Evolutionary conservation across 73 alveolate genomes (phyloP).

Genomic region (Paramecium octaurelia): DNA sequence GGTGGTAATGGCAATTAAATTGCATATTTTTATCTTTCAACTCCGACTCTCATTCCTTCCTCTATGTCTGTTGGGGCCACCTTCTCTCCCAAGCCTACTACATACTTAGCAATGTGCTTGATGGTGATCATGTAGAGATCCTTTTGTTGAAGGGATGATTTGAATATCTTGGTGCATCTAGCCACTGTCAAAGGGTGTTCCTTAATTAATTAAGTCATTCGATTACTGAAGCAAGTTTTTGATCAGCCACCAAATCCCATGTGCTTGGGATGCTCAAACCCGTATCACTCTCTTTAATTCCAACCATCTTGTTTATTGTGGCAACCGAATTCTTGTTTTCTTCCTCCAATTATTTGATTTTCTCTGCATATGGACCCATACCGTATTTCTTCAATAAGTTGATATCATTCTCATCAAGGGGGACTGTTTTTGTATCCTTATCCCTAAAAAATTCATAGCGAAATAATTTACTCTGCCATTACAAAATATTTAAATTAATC

Average conservation of each 20-base stretch:
- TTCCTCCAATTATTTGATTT: constrained; percentile 80
- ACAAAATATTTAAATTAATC: background rate
- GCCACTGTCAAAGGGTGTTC: constrained; percentile 56
- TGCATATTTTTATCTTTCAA: constrained; percentile 88
- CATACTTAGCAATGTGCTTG: constrained; percentile 97
- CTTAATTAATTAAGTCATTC: background rate
- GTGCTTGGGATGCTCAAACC: constrained; percentile 92
- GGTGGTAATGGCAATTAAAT: constrained; percentile 99
- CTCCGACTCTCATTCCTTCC: constrained; percentile 99
- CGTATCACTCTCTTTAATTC: constrained; percentile 93
- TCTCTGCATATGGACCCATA: constrained; percentile 94
- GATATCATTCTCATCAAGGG: constrained; percentile 89
- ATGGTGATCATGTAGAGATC: constrained; percentile 95
- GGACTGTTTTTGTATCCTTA: constrained; percentile 24
- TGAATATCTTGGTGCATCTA: constrained; percentile 47
- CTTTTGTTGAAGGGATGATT: constrained; percentile 46
- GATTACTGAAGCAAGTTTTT: constrained; percentile 59
- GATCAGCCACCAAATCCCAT: constrained; percentile 79
- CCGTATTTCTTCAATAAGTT: constrained; percentile 90
- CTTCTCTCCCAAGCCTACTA: constrained; percentile 97
- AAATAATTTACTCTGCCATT: background rate
- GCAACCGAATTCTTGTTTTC: constrained; percentile 81
- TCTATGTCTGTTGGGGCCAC: constrained; percentile 99
- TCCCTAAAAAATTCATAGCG: background rate
- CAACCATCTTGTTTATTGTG: constrained; percentile 84